These are phyloP conservation scores for Boletus fagicola DNA, from an alignment of 768 basidiomycete species.

Conservation along the genomic window DNA sequence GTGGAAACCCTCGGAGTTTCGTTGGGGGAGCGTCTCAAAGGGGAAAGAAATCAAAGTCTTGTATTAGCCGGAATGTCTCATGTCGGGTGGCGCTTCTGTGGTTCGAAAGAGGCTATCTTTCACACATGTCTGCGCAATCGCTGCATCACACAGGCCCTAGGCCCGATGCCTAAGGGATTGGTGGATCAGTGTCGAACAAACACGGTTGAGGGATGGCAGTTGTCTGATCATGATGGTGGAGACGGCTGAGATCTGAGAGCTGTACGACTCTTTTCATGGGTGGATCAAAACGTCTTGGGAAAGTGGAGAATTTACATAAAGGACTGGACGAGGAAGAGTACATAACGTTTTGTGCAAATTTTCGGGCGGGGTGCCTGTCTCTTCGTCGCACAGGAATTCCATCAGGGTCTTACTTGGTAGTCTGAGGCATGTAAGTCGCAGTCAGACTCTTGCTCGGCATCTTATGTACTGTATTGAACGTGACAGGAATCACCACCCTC, in stretches of 20 bases:
- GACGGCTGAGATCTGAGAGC: conserved; percentile 6
- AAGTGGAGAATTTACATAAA: conserved; percentile 32
- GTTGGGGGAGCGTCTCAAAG: background rate
- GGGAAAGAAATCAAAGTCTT: background rate
- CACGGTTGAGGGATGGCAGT: background rate
- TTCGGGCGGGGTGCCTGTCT: background rate
- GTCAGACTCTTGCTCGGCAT: background rate
- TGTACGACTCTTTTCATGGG: background rate
- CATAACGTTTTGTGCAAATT: conserved; percentile 17
- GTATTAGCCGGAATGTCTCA: background rate
- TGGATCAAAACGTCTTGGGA: conserved; percentile 18
- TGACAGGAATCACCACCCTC: conserved; percentile 26
- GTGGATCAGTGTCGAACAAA: background rate
- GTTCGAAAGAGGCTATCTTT: background rate
- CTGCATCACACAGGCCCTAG: background rate
- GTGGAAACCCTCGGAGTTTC: background rate
- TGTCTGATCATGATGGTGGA: background rate
- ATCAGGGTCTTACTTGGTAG: background rate
- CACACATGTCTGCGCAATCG: background rate
- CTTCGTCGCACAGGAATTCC: background rate
- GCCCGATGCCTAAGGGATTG: background rate
- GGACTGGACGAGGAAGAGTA: conserved; percentile 10
- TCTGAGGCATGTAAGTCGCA: conserved; percentile 25
- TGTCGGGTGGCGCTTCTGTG: background rate
- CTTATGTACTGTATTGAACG: background rate